These are phyloP conservation scores for Gnomoniopsis sp. DNA, from an alignment of 2,329 filamentous ascomycete genomes.

Conservation along the genomic window DNA sequence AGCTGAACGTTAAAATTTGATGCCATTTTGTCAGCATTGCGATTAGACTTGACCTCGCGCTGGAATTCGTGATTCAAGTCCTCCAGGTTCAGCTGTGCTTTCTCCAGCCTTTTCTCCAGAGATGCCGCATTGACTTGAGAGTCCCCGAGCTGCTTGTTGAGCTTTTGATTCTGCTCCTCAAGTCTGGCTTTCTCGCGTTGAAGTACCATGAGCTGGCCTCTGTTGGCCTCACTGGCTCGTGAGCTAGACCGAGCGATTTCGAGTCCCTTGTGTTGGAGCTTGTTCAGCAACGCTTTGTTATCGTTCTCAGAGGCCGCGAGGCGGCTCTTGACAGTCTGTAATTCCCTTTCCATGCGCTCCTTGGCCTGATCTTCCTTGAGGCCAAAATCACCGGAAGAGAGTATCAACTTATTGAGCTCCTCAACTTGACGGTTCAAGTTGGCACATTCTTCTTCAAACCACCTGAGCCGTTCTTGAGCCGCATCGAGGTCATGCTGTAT, in stretches of 20 bases:
- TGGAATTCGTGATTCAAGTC: constrained; percentile 91
- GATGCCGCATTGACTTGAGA: constrained; percentile 78
- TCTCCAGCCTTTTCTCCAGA: constrained; percentile 91
- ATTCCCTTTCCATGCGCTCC: constrained; percentile 84
- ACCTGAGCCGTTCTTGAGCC: constrained; percentile 70
- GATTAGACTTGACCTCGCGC: constrained; percentile 82
- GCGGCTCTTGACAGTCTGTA: constrained; percentile 86
- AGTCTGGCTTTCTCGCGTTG: constrained; percentile 79
- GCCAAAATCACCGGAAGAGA: constrained; percentile 85
- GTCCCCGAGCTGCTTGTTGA: constrained; percentile 82
- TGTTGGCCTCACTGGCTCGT: constrained; percentile 77
- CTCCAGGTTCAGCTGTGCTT: constrained; percentile 81
- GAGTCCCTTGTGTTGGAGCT: constrained; percentile 93
- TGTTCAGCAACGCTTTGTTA: constrained; percentile 91
- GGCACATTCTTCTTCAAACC: constrained; percentile 75
- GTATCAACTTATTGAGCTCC: constrained; percentile 79
- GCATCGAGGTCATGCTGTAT: constrained; percentile 77
- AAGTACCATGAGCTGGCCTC: constrained; percentile 70
- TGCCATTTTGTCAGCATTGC: constrained; percentile 84
- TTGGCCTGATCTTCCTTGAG: constrained; percentile 91
- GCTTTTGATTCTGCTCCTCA: constrained; percentile 77
- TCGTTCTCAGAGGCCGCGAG: constrained; percentile 93
- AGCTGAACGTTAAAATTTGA: constrained; percentile 79
- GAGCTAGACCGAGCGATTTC: constrained; percentile 91
- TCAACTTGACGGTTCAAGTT: constrained; percentile 78